These are phyloP conservation scores for Pythium sp. DNA, from an alignment of 352 stramenopile genomes.

Conservation along the genomic window DNA sequence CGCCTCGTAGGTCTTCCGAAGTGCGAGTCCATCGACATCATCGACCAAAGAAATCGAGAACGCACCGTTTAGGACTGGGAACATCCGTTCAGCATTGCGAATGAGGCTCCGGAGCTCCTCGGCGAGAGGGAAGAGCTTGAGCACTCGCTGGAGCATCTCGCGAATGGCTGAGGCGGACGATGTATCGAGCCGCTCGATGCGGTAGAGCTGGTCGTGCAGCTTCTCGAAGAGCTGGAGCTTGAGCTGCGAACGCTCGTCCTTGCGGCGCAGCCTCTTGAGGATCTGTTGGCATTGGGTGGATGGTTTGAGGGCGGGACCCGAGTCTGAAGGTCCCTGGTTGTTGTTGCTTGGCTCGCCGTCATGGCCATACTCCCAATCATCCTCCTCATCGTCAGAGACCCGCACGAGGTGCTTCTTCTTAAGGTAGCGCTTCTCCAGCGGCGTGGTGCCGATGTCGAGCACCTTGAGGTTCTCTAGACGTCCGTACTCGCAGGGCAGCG, in stretches of 20 bases:
- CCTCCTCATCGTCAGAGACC: constrained; percentile 10
- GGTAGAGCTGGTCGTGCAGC: constrained; percentile 59
- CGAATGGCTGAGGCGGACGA: constrained; percentile 22
- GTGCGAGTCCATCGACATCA: constrained; percentile 22
- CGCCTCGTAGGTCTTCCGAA: constrained; percentile 39
- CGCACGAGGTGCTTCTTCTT: constrained; percentile 49
- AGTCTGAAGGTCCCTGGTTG: not conserved
- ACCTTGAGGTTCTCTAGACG: constrained; percentile 53
- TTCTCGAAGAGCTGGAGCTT: constrained; percentile 57
- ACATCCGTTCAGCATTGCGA: constrained; percentile 78
- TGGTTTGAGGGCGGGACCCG: not conserved
- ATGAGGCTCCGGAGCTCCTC: constrained; percentile 80
- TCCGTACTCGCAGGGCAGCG: constrained; percentile 67
- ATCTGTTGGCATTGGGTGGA: constrained; percentile 46
- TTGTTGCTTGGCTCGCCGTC: constrained; percentile 4
- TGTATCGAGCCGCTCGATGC: constrained; percentile 39
- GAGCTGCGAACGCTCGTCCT: constrained; percentile 58
- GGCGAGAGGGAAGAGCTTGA: constrained; percentile 58
- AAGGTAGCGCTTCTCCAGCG: constrained; percentile 56
- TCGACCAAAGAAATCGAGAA: constrained; percentile 35
- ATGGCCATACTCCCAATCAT: not conserved
- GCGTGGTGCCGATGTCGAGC: constrained; percentile 73
- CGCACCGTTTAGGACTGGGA: constrained; percentile 35
- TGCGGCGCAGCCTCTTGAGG: constrained; percentile 50
- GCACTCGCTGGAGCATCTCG: constrained; percentile 42